These are phyloP conservation scores for Sanghuangporus baumii DNA, from an alignment of 1,284 basidiomycete genomes.

Conservation along the genomic window DNA sequence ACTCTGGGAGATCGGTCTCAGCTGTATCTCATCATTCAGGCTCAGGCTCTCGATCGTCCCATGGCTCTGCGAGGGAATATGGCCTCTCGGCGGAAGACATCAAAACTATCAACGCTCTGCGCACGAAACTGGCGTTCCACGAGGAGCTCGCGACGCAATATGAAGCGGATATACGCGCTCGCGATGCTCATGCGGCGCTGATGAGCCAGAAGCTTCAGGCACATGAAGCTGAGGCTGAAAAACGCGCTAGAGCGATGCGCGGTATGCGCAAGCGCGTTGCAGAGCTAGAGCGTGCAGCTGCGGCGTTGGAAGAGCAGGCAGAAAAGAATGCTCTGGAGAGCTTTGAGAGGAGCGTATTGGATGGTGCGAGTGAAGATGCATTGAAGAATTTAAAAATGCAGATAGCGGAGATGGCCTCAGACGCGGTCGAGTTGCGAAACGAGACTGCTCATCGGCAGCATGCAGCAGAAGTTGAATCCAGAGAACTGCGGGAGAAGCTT, in stretches of 20 bases:
- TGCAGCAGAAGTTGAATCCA: constrained; percentile 44
- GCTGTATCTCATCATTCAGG: constrained; percentile 5
- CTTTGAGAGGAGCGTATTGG: constrained; percentile 69
- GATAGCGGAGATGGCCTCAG: constrained; percentile 48
- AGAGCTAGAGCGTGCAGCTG: constrained; percentile 62
- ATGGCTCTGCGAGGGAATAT: background rate
- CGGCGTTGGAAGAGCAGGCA: constrained; percentile 59
- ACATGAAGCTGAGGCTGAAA: constrained; percentile 54
- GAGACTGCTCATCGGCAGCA: constrained; percentile 45
- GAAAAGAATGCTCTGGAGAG: constrained; percentile 61
- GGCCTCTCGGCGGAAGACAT: constrained; percentile 43
- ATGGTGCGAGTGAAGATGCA: constrained; percentile 69
- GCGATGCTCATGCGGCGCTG: constrained; percentile 63
- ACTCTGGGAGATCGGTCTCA: constrained; percentile 12
- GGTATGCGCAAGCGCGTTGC: constrained; percentile 68
- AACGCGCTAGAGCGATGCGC: constrained; percentile 46
- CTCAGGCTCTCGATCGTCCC: constrained; percentile 1
- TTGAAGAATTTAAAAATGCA: constrained; percentile 59
- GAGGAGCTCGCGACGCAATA: constrained; percentile 67
- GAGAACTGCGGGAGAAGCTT: constrained; percentile 43
- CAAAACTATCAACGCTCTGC: constrained; percentile 60
- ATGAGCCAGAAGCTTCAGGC: constrained; percentile 47
- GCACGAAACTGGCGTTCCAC: constrained; percentile 64
- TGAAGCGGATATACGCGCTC: constrained; percentile 62
- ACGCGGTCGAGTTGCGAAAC: constrained; percentile 42